A percentile compares a stretch with the other conserved stretches of the same genome.
These are phyloP conservation scores for Flaveria ramosissima DNA, from an alignment of 129 eudicot genomes.

Conservation along the genomic window DNA sequence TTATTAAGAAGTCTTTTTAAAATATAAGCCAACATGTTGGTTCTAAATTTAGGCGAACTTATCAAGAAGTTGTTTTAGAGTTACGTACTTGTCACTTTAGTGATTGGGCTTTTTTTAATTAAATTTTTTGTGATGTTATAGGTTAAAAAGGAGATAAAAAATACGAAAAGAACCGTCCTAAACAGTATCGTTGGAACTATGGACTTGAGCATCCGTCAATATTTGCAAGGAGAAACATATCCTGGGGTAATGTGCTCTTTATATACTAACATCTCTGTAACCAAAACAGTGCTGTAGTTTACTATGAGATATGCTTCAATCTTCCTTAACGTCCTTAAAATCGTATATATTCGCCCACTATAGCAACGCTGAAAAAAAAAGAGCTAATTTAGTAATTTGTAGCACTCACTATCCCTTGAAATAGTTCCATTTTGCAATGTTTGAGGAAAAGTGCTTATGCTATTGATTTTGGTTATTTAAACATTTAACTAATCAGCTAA, in stretches of 20 bases:
- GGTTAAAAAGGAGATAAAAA: conserved; percentile 75
- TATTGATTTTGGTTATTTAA: background rate
- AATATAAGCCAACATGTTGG: conserved; percentile 8
- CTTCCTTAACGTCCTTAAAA: background rate
- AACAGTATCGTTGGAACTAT: conserved; percentile 76
- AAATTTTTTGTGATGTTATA: conserved; percentile 20
- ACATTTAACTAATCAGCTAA: no score
- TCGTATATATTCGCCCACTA: background rate
- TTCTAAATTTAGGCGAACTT: background rate
- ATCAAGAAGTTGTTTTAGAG: background rate
- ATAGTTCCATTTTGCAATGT: background rate
- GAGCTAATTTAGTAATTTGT: background rate
- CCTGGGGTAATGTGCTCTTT: conserved; percentile 57
- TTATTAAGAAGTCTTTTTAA: conserved; percentile 8
- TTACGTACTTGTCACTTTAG: conserved; percentile 17
- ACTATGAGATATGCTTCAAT: background rate
- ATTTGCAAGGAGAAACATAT: conserved; percentile 71
- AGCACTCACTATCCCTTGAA: background rate
- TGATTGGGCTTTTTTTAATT: conserved; percentile 4
- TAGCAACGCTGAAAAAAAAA: conserved; percentile 11
- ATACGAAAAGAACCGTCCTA: conserved; percentile 62
- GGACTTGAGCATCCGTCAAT: conserved; percentile 71
- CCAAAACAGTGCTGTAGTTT: conserved; percentile 10
- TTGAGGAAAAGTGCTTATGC: background rate
- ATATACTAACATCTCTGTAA: background rate